These are phyloP conservation scores for Arachnomyces sp. DNA, from an alignment of 2,329 filamentous ascomycete species.

Conservation along the genomic window DNA sequence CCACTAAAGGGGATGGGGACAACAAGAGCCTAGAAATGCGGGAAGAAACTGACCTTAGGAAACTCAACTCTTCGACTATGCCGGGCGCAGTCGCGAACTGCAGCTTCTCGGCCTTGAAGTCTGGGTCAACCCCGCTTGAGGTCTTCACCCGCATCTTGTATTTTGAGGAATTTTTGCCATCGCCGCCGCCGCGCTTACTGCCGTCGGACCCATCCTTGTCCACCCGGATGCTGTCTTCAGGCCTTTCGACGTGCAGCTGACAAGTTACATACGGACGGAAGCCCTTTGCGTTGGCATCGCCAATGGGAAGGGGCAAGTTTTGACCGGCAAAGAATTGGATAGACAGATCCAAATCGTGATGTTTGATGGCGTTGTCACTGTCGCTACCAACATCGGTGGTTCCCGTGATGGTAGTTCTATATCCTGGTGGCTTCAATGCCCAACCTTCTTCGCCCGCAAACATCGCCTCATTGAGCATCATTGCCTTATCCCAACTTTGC, in stretches of 20 bases:
- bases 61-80: conserved; percentile 62
- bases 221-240: conserved; percentile 39
- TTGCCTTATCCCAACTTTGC: conserved; percentile 82
- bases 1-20: neutral
- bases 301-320: conserved; percentile 58
- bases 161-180: conserved; percentile 30
- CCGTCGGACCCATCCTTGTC: conserved; percentile 46
- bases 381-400: conserved; percentile 16
- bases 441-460: conserved; percentile 74
- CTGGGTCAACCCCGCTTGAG: conserved; percentile 52
- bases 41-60: conserved; percentile 55
- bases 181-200: conserved; percentile 24
- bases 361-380: conserved; percentile 32
- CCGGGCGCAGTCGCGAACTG: conserved; percentile 48
- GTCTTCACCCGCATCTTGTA: conserved; percentile 54
- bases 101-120: conserved; percentile 54
- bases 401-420: conserved; percentile 40
- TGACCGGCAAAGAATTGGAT: conserved; percentile 72
- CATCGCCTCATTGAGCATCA: conserved; percentile 95
- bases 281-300: conserved; percentile 44
- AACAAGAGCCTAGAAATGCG: conserved; percentile 1
- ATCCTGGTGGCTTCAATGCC: conserved; percentile 74
- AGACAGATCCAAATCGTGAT: conserved; percentile 54
- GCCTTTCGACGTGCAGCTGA: conserved; percentile 70
- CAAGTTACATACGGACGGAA: conserved; percentile 71